Base-by-base conservation (phyloP, 176 grass and related monocot species). In the Oryza meridionalis region DNA sequence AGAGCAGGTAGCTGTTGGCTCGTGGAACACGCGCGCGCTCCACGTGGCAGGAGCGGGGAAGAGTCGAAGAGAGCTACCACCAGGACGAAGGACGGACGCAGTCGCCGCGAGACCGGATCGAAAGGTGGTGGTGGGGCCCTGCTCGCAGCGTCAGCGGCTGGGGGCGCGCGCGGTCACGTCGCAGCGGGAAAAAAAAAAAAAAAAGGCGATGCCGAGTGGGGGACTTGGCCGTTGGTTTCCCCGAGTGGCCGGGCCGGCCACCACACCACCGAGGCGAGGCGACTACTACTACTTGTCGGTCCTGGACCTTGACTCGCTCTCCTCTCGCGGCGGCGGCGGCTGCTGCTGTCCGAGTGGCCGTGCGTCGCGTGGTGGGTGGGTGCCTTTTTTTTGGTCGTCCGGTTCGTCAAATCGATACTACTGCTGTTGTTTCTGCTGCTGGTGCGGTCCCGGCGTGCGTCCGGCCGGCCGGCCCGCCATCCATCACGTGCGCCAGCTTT, bases 241-340 rank as follows among this genome's bases (percentile, higher is more conserved):
- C 1, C 9, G 63, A 82, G 64, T 76, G 85, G 78, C 37, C 85
- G 78, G 85, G 78, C 37, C 85, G 78, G 71, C 38, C 38, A 40
- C 78, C 64, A 76, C 38, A 40, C 78, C 64, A 76, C 63, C 78
- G 72, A 81, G 33, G 29, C 29, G 29, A 31, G 33, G 33, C 33
- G 33, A 35, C 33, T 35, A 5, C 32, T 37, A 29, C 33, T 3
- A 40, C 85, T 27, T 70, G 78, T 76, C 78, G 72, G 85, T 62
- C 63, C 63, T 38, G 78, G 35, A 59, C 64, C 85, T 82, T 82
- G 85, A 87, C 85, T 55, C 0, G 1, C 67, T 26, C 29, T 15
- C 11, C 63, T 1, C 14, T 6, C 11, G 0, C 2, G 31, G n/a
- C 50, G 50, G 51, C 51, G 51, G 51, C 51, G 51, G 51, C 51